Evolutionary conservation across 768 basidiomycete species (phyloP).

Genomic region (Rhodotorula diobovata): DNA sequence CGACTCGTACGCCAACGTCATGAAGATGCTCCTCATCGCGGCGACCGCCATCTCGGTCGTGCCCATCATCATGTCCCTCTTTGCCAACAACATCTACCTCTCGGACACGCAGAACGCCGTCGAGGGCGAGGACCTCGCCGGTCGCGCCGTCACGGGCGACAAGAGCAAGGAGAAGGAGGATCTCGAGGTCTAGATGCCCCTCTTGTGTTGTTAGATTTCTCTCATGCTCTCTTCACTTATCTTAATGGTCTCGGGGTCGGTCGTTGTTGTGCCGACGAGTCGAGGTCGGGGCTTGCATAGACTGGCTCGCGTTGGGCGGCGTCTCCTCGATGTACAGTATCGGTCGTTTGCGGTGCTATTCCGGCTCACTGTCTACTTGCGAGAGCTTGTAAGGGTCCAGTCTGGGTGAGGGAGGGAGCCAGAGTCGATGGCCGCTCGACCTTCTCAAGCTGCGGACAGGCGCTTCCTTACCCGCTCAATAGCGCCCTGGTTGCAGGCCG

Average conservation of each 20-base stretch:
- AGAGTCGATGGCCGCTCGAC: background rate
- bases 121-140: conserved; percentile 49
- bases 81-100: conserved; percentile 65
- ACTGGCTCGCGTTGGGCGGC: too few species aligned
- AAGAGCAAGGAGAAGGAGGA: conserved; percentile 8
- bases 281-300: too few species aligned
- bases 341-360: too few species aligned
- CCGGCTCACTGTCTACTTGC: too few species aligned
- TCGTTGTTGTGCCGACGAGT: too few species aligned
- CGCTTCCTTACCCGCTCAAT: too few species aligned
- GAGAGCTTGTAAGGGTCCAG: too few species aligned
- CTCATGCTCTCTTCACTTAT: too few species aligned
- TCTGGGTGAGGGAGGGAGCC: too few species aligned
- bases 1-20: conserved; percentile 42
- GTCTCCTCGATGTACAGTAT: too few species aligned
- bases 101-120: conserved; percentile 68
- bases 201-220: too few species aligned
- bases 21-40: conserved; percentile 54
- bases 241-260: too few species aligned
- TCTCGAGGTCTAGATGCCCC: background rate
- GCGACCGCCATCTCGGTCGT: conserved; percentile 57
- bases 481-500: background rate
- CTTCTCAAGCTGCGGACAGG: background rate
- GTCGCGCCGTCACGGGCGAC: background rate
- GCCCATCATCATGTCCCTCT: conserved; percentile 58